Evolutionary conservation across 306 rosid species (phyloP), one percentile per base, ranked within the genome.

Genomic region (Hylodesmum podocarpum): DNA sequence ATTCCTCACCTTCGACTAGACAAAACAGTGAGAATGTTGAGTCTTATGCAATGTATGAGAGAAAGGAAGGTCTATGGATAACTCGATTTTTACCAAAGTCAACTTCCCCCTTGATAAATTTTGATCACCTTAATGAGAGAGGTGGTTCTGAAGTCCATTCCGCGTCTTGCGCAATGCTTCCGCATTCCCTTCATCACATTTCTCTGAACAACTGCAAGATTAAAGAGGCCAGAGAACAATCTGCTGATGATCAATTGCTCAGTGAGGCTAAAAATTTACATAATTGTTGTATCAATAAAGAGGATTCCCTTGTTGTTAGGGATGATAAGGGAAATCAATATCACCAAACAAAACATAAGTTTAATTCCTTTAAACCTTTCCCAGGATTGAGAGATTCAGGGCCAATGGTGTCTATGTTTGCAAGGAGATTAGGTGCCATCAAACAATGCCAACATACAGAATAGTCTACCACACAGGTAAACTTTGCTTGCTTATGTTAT

Each of bases 341-440:
- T 83, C 81, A 70, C 37, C 63, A 61, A 3, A 69, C 87, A 18
- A 71, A 62, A 29, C 54, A 79, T 39, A 72, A 70, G 36, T 75
- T 75, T 50, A 84, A 41, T 24, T 72, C 67, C 8, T 0, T 68
- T 18, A 54, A 78, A 6, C 81, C 75, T 79, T 79, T 62, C 27
- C 77, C 84, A 31, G 69, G 75, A 73, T 40, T 85, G 66, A 75
- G 74, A 81, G 80, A 73, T 72, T 79, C 88, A 14, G 90, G 86
- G 67, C 86, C 87, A 77, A 87, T 88, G 72, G 87, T 87, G 68
- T 81, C 93, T 15, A 58, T 76, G 82, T 89, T 89, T 79, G 92
- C 94, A 27, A 90, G 87, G 72, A 90, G 91, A 87, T 77, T 88
- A 72, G 96, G 89, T 63, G 94, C 94, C 78, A 65, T 88, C 55